Evolutionary conservation across 2,329 filamentous ascomycete species (phyloP), one percentile per base, ranked within the genome.

Genomic region (Hymenoscyphus fructigenus): DNA sequence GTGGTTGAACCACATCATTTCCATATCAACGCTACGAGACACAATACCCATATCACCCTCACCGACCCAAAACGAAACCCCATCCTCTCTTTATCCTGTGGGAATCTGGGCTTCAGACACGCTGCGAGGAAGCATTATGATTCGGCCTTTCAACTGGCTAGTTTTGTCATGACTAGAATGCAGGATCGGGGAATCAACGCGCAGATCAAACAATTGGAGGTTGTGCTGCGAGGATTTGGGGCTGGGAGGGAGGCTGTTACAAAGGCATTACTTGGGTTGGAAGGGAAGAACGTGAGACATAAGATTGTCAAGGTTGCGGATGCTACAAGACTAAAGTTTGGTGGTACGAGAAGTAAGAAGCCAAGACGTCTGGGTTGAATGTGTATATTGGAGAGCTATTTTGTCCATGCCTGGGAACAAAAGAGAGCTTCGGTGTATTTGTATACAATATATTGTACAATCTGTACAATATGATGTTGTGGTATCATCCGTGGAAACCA

Each of bases 31-130:
- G 81, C 90, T 32, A 89, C 91, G 77, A 96, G 92, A 80, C 95
- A 97, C 85, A 99, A 99, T 81, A 95, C 92, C 23, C 92, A 98
- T 79, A 85, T 99, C 73, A 97, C 93, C 1, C 86, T 97, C 70
- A 92, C 93, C 26, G 88, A 89, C 74, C 93, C 95, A 32, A 88
- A 92, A 76, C 85, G 90, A 58, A 86, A 92, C 69, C 86, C 92
- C 32, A 85, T 98, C 69, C 83, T 99, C 69, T 92, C 89, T 14
- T 79, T 96, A 71, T 91, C 91, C 1, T 86, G 89, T 65, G 95
- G 95, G 59, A 93, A 97, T 74, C 87, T 99, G 66, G 94, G 94
- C n/a, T 97, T 97, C 81, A 85, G 84, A 73, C 96, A 98, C 80
- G 83, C 87, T 20, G 87, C 88, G 59, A 87, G 95, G 69, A 89